These are phyloP conservation scores for Candida schatavii DNA, from an alignment of 805 yeast species.

Conservation along the genomic window DNA sequence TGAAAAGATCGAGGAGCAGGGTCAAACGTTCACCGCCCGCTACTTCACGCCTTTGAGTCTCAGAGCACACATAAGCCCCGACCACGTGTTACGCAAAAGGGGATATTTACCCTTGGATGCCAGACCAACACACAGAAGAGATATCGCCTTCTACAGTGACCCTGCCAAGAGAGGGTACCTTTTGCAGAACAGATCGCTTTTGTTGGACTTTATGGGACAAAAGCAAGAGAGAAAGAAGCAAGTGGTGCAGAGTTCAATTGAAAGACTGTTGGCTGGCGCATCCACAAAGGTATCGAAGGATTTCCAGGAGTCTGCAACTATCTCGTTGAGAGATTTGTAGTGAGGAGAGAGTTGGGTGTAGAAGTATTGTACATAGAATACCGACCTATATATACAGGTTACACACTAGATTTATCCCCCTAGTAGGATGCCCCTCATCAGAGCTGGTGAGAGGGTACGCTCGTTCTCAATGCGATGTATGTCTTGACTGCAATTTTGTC, in stretches of 20 bases:
- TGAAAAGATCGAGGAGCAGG: slow-evolving; percentile 63
- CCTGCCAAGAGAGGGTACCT: slow-evolving; percentile 76
- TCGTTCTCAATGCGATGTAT: no score
- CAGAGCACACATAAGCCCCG: slow-evolving; percentile 75
- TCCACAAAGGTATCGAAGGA: slow-evolving; percentile 15
- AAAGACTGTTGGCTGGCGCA: slow-evolving; percentile 34
- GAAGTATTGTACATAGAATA: slow-evolving; percentile 1
- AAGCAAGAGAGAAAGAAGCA: slow-evolving; percentile 16
- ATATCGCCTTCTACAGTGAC: slow-evolving; percentile 73
- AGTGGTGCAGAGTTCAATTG: slow-evolving; percentile 34
- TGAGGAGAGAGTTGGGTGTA: not conserved
- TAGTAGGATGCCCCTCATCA: no score
- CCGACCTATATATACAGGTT: no score
- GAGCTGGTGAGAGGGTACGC: no score
- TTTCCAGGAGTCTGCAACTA: slow-evolving; percentile 13
- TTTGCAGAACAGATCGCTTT: slow-evolving; percentile 34
- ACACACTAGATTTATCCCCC: no score
- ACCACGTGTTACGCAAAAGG: slow-evolving; percentile 60
- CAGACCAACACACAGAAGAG: slow-evolving; percentile 80
- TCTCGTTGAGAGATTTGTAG: slow-evolving; percentile 21
- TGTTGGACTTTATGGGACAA: slow-evolving; percentile 35
- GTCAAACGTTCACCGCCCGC: slow-evolving; percentile 71
- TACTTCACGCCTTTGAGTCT: slow-evolving; percentile 63
- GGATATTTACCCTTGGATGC: slow-evolving; percentile 84
- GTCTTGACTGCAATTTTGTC: not conserved